These are phyloP conservation scores for Dysphania ambrosioides DNA, from an alignment of 148 eudicot species.

Conservation along the genomic window DNA sequence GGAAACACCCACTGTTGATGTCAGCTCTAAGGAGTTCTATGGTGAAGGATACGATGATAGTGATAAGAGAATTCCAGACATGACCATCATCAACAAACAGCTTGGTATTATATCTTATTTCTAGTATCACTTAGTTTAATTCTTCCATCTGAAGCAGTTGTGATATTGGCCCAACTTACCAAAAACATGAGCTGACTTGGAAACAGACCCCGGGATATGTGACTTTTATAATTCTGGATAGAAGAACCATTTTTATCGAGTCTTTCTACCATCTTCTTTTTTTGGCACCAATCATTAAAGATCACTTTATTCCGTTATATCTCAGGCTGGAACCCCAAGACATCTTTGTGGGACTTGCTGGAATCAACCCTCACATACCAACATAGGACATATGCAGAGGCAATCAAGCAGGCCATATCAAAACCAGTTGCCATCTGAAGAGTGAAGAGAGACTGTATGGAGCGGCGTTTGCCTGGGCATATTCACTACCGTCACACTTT, in stretches of 20 bases:
- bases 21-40: conserved; percentile 91
- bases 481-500: conserved; percentile 16
- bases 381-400: conserved; percentile 95
- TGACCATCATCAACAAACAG: conserved; percentile 95
- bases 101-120: conserved; percentile 50
- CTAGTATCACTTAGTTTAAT: too few species aligned
- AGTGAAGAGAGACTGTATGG: background rate
- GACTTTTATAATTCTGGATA: background rate
- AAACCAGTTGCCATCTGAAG: conserved; percentile 58
- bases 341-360: conserved; percentile 98
- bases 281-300: background rate
- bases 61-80: conserved; percentile 97
- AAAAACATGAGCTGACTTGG: background rate
- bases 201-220: too few species aligned
- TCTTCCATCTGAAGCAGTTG: background rate
- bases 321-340: conserved; percentile 92
- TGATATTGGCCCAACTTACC: background rate
- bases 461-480: conserved; percentile 7
- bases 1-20: conserved; percentile 76
- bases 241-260: background rate
- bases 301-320: background rate
- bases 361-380: conserved; percentile 97
- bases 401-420: conserved; percentile 74
- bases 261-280: background rate
- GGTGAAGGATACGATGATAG: conserved; percentile 97